Evolutionary conservation across 1,139 yeast genomes (phyloP).

Genomic region (Lodderomyces parapsilosis): DNA sequence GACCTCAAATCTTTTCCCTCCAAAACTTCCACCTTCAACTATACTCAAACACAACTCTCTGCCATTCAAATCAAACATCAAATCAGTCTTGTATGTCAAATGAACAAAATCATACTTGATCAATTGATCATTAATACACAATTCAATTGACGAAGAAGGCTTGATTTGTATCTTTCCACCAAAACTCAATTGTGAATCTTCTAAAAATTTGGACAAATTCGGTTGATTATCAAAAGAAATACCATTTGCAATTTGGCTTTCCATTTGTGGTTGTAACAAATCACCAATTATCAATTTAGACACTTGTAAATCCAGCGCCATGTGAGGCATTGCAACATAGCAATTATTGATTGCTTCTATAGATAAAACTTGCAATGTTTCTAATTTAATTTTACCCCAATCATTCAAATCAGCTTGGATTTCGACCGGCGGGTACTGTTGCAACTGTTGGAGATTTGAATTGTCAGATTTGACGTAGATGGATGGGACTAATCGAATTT

Average conservation of each 20-base stretch:
- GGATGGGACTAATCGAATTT: slow-evolving; percentile 51
- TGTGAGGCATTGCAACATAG: slow-evolving; percentile 40
- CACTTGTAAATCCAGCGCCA: slow-evolving; percentile 44
- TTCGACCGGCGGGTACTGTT: slow-evolving; percentile 52
- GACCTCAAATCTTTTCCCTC: slow-evolving; percentile 52
- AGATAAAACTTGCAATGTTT: slow-evolving; percentile 41
- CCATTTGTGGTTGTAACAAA: slow-evolving; percentile 16
- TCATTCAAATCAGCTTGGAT: slow-evolving; percentile 50
- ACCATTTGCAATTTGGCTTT: slow-evolving; percentile 1
- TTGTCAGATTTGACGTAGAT: slow-evolving; percentile 24
- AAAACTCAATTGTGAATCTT: slow-evolving; percentile 37
- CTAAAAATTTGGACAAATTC: slow-evolving; percentile 43
- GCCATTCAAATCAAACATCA: slow-evolving; percentile 36
- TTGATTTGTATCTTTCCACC: slow-evolving; percentile 27
- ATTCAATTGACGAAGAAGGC: slow-evolving; percentile 36
- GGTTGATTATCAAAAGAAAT: slow-evolving; percentile 33
- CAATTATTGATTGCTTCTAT: slow-evolving; percentile 49
- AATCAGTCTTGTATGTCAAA: slow-evolving; percentile 41
- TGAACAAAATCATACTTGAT: slow-evolving; percentile 46
- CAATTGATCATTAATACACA: slow-evolving; percentile 33
- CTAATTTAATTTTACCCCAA: slow-evolving; percentile 36
- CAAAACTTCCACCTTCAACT: slow-evolving; percentile 58
- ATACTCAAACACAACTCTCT: slow-evolving; percentile 44
- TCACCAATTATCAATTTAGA: slow-evolving; percentile 41
- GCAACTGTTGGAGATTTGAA: slow-evolving; percentile 13